A percentile compares a stretch with the other conserved stretches of the same genome.
These are phyloP conservation scores for Oryza officinalis DNA, from an alignment of 176 grass and related monocot species.

Conservation along the genomic window DNA sequence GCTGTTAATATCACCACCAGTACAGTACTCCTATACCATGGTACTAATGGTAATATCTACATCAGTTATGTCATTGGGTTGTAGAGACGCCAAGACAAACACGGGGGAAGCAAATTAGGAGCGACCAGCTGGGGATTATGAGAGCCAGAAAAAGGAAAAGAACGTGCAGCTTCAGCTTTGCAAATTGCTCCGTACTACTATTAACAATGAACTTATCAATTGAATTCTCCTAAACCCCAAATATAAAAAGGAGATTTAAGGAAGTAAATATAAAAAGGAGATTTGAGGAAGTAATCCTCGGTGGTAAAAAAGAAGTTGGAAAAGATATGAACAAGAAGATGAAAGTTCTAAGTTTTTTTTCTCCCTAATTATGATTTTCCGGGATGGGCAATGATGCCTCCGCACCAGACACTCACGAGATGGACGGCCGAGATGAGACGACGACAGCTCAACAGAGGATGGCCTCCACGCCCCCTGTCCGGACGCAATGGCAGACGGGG, in stretches of 20 bases:
- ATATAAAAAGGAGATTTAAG: too few relatives aligned
- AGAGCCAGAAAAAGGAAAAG: neutral
- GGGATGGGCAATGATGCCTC: slow-evolving; percentile 13
- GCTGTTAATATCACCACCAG: neutral
- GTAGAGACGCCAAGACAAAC: slow-evolving; percentile 11
- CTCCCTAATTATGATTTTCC: slow-evolving; percentile 5
- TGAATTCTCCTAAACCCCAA: slow-evolving; percentile 55
- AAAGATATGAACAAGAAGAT: slow-evolving; percentile 37
- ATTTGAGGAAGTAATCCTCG: slow-evolving; percentile 16
- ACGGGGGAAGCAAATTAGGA: slow-evolving; percentile 9
- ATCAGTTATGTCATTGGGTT: neutral
- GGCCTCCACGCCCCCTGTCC: slow-evolving; percentile 76
- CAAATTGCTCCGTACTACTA: slow-evolving; percentile 12
- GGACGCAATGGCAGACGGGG: slow-evolving; percentile 73
- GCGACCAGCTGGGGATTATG: neutral
- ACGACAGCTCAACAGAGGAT: slow-evolving; percentile 51
- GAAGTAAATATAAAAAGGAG: too few relatives aligned
- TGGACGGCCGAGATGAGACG: neutral
- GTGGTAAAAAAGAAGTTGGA: neutral
- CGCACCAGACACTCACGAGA: slow-evolving; percentile 25
- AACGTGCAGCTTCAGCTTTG: slow-evolving; percentile 22
- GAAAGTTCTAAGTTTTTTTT: neutral
- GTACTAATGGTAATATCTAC: neutral
- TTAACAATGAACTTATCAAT: slow-evolving; percentile 63
- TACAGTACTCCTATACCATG: neutral